A percentile compares a stretch with the other conserved stretches of the same genome.
Evolutionary conservation across 768 basidiomycete genomes (phyloP).

Genomic region (Suillus subaureus): DNA sequence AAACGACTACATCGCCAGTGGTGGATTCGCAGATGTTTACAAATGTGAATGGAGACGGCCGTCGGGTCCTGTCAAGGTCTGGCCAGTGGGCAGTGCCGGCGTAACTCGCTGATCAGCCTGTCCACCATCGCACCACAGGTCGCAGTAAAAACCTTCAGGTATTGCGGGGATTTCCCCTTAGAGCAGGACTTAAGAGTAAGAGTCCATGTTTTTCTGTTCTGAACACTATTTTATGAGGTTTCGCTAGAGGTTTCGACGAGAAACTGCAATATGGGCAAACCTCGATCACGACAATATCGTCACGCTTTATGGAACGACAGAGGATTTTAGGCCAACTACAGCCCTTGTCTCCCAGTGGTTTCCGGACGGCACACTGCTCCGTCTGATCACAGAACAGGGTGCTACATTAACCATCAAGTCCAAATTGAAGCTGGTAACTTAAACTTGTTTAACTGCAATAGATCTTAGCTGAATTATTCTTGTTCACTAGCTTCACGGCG

Average conservation of each 20-base stretch:
- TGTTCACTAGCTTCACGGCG: constrained; percentile 14
- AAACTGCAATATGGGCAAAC: no score
- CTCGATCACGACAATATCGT: no score
- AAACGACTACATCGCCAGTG: background rate
- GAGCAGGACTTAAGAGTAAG: no score
- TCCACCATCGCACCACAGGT: background rate
- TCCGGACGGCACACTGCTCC: background rate
- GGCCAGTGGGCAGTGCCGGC: background rate
- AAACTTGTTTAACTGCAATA: background rate
- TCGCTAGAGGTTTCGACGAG: no score
- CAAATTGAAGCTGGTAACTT: background rate
- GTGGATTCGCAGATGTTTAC: background rate
- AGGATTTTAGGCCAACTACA: background rate
- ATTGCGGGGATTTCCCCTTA: no score
- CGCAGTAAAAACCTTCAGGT: constrained; percentile 1
- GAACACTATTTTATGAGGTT: no score
- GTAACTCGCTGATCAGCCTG: no score
- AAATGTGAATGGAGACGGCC: background rate
- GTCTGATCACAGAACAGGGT: background rate
- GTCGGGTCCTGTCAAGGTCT: background rate
- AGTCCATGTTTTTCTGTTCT: no score
- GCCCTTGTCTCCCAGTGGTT: constrained; percentile 2
- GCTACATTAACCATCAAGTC: background rate
- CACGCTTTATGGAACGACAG: no score
- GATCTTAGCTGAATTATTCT: background rate